Evolutionary conservation across 495 filamentous ascomycete species (phyloP).

Genomic region (Aspergillus asperescens): DNA sequence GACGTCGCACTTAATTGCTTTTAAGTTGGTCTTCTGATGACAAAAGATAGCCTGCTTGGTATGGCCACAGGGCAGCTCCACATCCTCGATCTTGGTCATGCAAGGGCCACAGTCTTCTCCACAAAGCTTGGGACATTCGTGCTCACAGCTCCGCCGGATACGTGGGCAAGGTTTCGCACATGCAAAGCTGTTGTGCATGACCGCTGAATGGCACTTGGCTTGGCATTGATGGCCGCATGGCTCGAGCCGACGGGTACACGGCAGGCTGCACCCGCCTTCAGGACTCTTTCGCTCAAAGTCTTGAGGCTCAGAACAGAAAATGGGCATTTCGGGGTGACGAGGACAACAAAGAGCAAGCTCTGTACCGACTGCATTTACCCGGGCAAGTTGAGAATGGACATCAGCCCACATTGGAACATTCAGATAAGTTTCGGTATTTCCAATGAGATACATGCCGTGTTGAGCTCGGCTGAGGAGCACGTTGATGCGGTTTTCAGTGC

Average conservation of each 20-base stretch:
- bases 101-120: slow-evolving; percentile 51
- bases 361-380: slow-evolving; percentile 47
- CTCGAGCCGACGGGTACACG: slow-evolving; percentile 52
- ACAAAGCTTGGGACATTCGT: slow-evolving; percentile 58
- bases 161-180: slow-evolving; percentile 60
- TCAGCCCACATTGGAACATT: slow-evolving; percentile 63
- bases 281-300: slow-evolving; percentile 58
- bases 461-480: slow-evolving; percentile 66
- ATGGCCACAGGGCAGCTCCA: slow-evolving; percentile 58
- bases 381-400: slow-evolving; percentile 49
- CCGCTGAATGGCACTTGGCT: slow-evolving; percentile 62
- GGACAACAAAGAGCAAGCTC: slow-evolving; percentile 58
- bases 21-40: slow-evolving; percentile 40
- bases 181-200: slow-evolving; percentile 57
- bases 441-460: slow-evolving; percentile 83
- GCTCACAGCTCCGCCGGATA: slow-evolving; percentile 51
- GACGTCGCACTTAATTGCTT: slow-evolving; percentile 32
- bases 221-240: slow-evolving; percentile 66
- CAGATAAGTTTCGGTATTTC: slow-evolving; percentile 57
- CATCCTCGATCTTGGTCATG: slow-evolving; percentile 42
- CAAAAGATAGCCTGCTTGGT: slow-evolving; percentile 42
- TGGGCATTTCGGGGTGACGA: slow-evolving; percentile 56
- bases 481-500: slow-evolving; percentile 73
- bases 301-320: slow-evolving; percentile 52
- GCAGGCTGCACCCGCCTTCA: slow-evolving; percentile 63